Conservation (phyloP, 1,284 basidiomycete species). For the Boletellus dicymbophilus region DNA sequence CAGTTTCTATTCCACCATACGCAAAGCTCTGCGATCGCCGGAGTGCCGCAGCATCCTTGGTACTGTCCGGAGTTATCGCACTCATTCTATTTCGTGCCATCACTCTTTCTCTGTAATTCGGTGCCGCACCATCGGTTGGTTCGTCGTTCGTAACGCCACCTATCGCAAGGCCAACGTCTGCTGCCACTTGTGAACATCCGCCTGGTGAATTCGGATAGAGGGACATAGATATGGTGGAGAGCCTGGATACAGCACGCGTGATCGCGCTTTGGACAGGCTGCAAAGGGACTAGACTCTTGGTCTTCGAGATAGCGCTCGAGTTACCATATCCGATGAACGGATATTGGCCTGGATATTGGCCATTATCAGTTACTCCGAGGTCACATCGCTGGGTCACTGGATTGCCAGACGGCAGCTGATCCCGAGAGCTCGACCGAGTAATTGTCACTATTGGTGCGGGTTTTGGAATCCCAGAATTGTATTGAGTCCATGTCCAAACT, state of each 20-base stretch:
- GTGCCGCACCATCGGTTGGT: slow-evolving; percentile 28
- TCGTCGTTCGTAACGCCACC: slow-evolving; percentile 47
- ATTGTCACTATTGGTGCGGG: slow-evolving; percentile 30
- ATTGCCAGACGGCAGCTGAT: slow-evolving; percentile 6
- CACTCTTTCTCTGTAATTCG: slow-evolving; percentile 39
- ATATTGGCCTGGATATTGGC: slow-evolving; percentile 22
- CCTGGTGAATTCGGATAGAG: slow-evolving; percentile 51
- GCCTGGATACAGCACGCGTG: slow-evolving; percentile 42
- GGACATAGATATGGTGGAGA: slow-evolving; percentile 54
- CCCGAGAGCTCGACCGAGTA: slow-evolving; percentile 25
- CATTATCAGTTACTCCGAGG: neutral
- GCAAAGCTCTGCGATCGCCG: slow-evolving; percentile 45
- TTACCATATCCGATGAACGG: slow-evolving; percentile 24
- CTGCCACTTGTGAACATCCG: slow-evolving; percentile 26
- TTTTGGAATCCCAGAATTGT: slow-evolving; percentile 44
- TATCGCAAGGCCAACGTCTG: slow-evolving; percentile 46
- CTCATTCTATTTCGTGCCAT: slow-evolving; percentile 36
- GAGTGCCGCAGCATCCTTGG: slow-evolving; percentile 24
- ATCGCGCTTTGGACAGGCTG: slow-evolving; percentile 39
- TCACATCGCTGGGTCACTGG: slow-evolving; percentile 2
- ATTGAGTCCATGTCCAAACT: slow-evolving; percentile 64
- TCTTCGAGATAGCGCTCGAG: slow-evolving; percentile 19
- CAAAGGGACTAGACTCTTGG: slow-evolving; percentile 26
- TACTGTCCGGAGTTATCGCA: slow-evolving; percentile 22
- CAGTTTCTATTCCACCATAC: slow-evolving; percentile 56